Evolutionary conservation across 805 yeast genomes (phyloP), one percentile per base, ranked within the genome.

Genomic region (Candida chauliodis): DNA sequence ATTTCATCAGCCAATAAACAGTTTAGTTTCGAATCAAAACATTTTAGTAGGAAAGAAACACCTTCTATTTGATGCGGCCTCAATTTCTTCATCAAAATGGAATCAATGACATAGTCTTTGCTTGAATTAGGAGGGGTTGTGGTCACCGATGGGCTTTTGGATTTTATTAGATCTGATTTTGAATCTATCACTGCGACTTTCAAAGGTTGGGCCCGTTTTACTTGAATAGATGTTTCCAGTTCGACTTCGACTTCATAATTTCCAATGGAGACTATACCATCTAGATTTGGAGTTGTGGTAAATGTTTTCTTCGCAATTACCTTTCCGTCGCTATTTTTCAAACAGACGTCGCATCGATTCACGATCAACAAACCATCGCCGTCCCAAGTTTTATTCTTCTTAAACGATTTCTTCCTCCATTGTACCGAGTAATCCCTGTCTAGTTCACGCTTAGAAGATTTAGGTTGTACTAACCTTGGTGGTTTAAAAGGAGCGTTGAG

Each of bases 1-100:
- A 93, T 93, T 50, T 91, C 98, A 59, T 93, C 99, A 0, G 99
- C 99, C 30, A 93, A 59, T 4, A 93, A 61, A 2, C 91, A 90
- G 0, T 99, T 98, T 9, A 16, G 11, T 13, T 33, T 22, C 30
- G 61, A 49, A 0, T 76, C 75, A 1, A 90, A 74, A 49, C 96
- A 86, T 40, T 84, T 83, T 54, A 87, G 87, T 48, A 93, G 62
- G 51, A 93, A 93, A 37, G 62, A 56, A 0, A 91, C 85, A 2
- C 96, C 99, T 46, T 84, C 90, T 10, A 75, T 59, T 56, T 93
- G 99, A 61, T 93, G 98, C 0, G 84, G 82, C 19, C 98, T 68
- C n/a, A 93, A 62, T 6, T 58, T 52, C 19, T 61, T 56, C 0
- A 76, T 62, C 1, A 85, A 48, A 0, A 61, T 39, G 0, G 87